phyloP scores from a whole-genome alignment of 345 rosid genomes.

The Syzygium aqueum region DNA sequence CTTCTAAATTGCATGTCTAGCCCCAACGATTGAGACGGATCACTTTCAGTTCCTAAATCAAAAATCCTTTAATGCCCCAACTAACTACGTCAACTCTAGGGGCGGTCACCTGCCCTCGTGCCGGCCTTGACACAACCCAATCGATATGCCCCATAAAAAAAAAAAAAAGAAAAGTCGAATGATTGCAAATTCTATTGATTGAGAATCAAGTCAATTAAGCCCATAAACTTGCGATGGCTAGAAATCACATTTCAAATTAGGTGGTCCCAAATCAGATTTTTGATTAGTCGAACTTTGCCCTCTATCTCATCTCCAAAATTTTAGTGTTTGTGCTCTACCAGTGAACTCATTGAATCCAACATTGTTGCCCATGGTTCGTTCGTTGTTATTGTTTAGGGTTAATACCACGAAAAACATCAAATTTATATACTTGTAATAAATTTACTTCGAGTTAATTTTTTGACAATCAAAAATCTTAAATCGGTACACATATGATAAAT shows the following conservation, averaged over 20 bases:
- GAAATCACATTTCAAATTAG: background rate
- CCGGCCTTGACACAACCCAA: background rate
- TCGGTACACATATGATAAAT: no score
- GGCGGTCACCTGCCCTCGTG: background rate
- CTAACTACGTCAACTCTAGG: background rate
- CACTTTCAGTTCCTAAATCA: background rate
- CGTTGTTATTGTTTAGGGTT: no score
- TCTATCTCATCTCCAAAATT: background rate
- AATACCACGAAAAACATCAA: no score
- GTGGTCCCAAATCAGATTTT: background rate
- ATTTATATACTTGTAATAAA: no score
- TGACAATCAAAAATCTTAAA: no score
- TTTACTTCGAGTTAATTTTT: no score
- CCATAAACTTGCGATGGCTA: background rate
- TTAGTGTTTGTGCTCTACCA: background rate
- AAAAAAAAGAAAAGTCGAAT: background rate
- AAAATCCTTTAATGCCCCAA: background rate
- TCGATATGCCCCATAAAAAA: background rate
- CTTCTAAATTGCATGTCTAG: background rate
- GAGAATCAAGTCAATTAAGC: background rate
- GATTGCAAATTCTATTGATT: background rate
- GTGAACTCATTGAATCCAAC: background rate
- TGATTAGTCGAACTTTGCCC: background rate
- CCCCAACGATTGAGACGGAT: background rate
- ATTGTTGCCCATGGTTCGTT: background rate